Evolutionary conservation across 2,329 filamentous ascomycete genomes (phyloP).

Genomic region (Hypocreales sp.): DNA sequence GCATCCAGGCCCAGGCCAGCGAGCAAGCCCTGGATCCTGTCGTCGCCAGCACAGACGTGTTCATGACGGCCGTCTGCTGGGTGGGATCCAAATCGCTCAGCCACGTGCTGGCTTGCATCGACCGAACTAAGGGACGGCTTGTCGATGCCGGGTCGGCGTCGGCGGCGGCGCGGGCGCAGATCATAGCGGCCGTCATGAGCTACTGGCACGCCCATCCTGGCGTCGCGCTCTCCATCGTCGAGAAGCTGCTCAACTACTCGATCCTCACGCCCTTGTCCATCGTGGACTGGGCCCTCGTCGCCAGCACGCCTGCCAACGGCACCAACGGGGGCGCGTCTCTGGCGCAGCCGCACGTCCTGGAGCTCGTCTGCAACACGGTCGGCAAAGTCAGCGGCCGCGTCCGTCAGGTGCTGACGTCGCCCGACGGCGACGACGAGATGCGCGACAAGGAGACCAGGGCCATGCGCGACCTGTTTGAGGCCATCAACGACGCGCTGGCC

Average conservation of each 20-base stretch:
- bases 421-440: slow-evolving; percentile 47
- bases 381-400: slow-evolving; percentile 80
- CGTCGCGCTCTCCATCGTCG: slow-evolving; percentile 79
- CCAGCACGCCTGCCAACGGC: slow-evolving; percentile 29
- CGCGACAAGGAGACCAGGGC: slow-evolving; percentile 52
- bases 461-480: slow-evolving; percentile 66
- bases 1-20: slow-evolving; percentile 65
- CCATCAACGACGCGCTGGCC: slow-evolving; percentile 63
- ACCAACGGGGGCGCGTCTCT: slow-evolving; percentile 47
- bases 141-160: slow-evolving; percentile 63
- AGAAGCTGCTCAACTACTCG: slow-evolving; percentile 94
- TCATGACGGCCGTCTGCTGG: slow-evolving; percentile 84
- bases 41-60: slow-evolving; percentile 80
- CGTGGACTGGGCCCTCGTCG: slow-evolving; percentile 74
- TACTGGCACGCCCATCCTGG: slow-evolving; percentile 93
- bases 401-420: slow-evolving; percentile 57
- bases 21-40: slow-evolving; percentile 61
- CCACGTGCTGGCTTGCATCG: slow-evolving; percentile 89
- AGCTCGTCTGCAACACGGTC: slow-evolving; percentile 80
- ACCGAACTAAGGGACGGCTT: slow-evolving; percentile 82
- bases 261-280: slow-evolving; percentile 79
- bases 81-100: slow-evolving; percentile 92
- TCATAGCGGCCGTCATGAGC: slow-evolving; percentile 75
- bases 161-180: slow-evolving; percentile 65
- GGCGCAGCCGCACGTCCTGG: slow-evolving; percentile 63